phyloP scores from a whole-genome alignment of 139 green algal genomes.

The Trebouxia sp. region DNA sequence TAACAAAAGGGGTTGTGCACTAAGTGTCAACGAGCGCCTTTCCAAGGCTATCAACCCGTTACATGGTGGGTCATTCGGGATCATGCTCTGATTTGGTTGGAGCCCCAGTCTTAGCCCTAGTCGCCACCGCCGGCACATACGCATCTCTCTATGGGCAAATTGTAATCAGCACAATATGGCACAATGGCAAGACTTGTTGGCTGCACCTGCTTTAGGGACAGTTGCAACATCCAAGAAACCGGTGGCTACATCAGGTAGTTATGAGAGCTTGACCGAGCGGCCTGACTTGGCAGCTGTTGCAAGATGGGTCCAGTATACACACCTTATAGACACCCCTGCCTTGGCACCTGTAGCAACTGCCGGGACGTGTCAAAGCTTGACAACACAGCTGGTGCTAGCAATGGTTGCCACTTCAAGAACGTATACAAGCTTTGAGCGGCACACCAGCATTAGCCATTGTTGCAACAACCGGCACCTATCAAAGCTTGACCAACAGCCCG shows the following conservation, averaged over 20 bases:
- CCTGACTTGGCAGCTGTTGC: not conserved
- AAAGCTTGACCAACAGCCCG: too few species aligned
- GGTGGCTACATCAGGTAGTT: not conserved
- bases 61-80: not conserved
- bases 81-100: not conserved
- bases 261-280: not conserved
- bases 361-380: not conserved
- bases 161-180: not conserved
- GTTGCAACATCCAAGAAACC: not conserved
- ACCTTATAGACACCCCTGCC: not conserved
- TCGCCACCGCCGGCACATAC: not conserved
- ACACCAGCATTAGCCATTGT: too few species aligned
- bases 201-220: not conserved
- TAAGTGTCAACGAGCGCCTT: too few species aligned
- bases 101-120: not conserved
- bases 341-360: not conserved
- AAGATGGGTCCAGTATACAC: not conserved
- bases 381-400: not conserved
- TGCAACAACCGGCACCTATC: too few species aligned
- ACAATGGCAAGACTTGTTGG: not conserved
- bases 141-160: not conserved
- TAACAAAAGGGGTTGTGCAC: too few species aligned
- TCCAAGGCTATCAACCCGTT: too few species aligned
- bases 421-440: not conserved
- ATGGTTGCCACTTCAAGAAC: not conserved